A percentile compares a stretch with the other conserved stretches of the same genome.
Evolutionary conservation across 2,329 filamentous ascomycete species (phyloP).

Genomic region (Pleurostoma richardsiae): DNA sequence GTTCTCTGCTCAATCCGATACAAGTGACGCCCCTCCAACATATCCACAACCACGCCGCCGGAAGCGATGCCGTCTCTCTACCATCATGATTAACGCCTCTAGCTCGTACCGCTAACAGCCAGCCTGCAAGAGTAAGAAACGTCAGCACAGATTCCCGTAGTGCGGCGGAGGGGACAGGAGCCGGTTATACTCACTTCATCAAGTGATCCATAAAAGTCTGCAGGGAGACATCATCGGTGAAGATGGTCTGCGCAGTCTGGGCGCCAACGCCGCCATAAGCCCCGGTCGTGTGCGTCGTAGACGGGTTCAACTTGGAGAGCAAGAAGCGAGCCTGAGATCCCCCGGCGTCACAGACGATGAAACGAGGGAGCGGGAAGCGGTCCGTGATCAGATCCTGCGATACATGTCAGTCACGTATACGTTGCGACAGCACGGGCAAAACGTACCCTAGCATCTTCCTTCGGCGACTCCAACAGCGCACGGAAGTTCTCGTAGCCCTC

Average conservation of each 20-base stretch:
- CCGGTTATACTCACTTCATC: conserved; percentile 74
- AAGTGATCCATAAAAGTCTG: conserved; percentile 99
- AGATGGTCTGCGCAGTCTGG: conserved; percentile 93
- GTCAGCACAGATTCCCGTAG: conserved; percentile 9
- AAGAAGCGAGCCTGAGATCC: conserved; percentile 97
- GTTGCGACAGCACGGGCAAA: not conserved
- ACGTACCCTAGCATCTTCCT: conserved; percentile 89
- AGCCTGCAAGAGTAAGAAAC: conserved; percentile 29
- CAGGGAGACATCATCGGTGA: conserved; percentile 95
- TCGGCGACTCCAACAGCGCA: conserved; percentile 80
- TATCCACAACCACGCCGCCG: not conserved
- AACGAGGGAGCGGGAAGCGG: conserved; percentile 94
- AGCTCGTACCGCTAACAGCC: conserved; percentile 61
- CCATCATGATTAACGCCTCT: conserved; percentile 12
- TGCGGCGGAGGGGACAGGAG: not conserved
- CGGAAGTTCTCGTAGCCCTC: conserved; percentile 98
- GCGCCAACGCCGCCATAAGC: conserved; percentile 83
- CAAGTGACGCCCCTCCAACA: conserved; percentile 1
- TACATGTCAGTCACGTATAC: conserved; percentile 7
- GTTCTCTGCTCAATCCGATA: conserved; percentile 7
- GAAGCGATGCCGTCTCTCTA: conserved; percentile 2
- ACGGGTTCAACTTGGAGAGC: conserved; percentile 93
- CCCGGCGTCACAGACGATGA: conserved; percentile 98
- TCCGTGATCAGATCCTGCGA: conserved; percentile 88
- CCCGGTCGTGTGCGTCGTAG: conserved; percentile 90